Evolutionary conservation across 2,329 filamentous ascomycete species (phyloP), one percentile per base, ranked within the genome.

Genomic region (Scleromitrula shiraiana): DNA sequence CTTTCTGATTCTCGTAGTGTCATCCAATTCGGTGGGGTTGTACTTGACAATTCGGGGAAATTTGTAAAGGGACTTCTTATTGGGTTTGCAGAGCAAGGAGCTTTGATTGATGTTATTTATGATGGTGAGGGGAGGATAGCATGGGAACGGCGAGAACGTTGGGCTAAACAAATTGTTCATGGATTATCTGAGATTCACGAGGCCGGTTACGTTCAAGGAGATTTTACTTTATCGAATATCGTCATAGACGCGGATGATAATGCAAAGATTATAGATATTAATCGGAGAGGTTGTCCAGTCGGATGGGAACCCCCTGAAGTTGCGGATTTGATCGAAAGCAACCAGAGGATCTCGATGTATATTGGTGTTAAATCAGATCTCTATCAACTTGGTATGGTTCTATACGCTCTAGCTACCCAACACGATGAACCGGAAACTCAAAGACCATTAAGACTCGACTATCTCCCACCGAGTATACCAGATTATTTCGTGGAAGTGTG

Each of bases 201-300:
- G 65, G 83, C 88, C 19, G 93, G 93, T 4, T 97, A 95, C 64
- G 93, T 98, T 9, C 93, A 98, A 63, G 93, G 93, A 20, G 93
- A 98, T 63, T 96, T 98, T 56, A 98, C 93, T 0, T 74, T 98
- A 23, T 95, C 90, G 5, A 98, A 98, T 63, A 95, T 98, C 55
- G 93, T 98, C 52, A 85, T 98, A 60, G 88, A 97, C 64, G 75
- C 76, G 10, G 69, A 85, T 36, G 83, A 89, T 62, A 77, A 96
- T 61, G 93, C 91, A 7, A 91, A 94, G 61, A 97, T 98, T 56
- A 98, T 98, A 62, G 93, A 98, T 66, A 96, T 98, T 70, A 98
- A 98, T 68, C 78, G 93, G 47, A 77, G 93, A 59, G 93, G 93
- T n/a, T 98, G 93, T 60, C 93, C 93, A 0, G 87, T 97, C 4